Conservation (phyloP, 805 yeast species). For the Ogataea chonburiensis region DNA sequence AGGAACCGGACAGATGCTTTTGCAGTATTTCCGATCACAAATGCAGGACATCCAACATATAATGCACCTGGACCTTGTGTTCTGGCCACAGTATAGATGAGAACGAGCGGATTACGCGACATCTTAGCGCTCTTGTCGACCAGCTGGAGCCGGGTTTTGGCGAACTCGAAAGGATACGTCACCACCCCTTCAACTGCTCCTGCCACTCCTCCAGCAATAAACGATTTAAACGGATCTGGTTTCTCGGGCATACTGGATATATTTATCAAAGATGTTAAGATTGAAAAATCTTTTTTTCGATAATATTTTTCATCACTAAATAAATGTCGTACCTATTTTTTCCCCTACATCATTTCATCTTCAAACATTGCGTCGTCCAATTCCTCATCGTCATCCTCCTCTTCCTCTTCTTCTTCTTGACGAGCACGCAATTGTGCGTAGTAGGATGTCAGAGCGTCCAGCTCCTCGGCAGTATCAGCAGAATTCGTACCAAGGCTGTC, state of each 20-base stretch:
- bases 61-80: slow-evolving; percentile 76
- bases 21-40: slow-evolving; percentile 92
- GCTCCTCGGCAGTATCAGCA: slow-evolving; percentile 60
- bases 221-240: slow-evolving; percentile 75
- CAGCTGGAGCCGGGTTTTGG: slow-evolving; percentile 89
- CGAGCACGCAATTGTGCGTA: slow-evolving; percentile 74
- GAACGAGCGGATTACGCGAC: slow-evolving; percentile 79
- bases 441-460: slow-evolving; percentile 70
- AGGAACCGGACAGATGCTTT: slow-evolving; percentile 94
- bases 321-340: background rate
- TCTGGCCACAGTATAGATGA: slow-evolving; percentile 71
- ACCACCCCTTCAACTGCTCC: slow-evolving; percentile 93
- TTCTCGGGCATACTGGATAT: slow-evolving; percentile 22
- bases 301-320: slow-evolving; percentile 2
- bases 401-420: slow-evolving; percentile 55
- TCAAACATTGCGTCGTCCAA: slow-evolving; percentile 26
- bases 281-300: slow-evolving; percentile 1
- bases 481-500: slow-evolving; percentile 25
- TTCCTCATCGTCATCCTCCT: slow-evolving; percentile 42
- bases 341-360: slow-evolving; percentile 10
- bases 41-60: slow-evolving; percentile 96
- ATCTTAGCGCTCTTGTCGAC: slow-evolving; percentile 61
- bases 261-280: background rate
- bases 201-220: slow-evolving; percentile 93
- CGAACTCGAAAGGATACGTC: slow-evolving; percentile 96